A percentile compares a stretch with the other conserved stretches of the same genome.
These are phyloP conservation scores for Scenedesmus sp. DNA, from an alignment of 163 green algal genomes.

Conservation along the genomic window DNA sequence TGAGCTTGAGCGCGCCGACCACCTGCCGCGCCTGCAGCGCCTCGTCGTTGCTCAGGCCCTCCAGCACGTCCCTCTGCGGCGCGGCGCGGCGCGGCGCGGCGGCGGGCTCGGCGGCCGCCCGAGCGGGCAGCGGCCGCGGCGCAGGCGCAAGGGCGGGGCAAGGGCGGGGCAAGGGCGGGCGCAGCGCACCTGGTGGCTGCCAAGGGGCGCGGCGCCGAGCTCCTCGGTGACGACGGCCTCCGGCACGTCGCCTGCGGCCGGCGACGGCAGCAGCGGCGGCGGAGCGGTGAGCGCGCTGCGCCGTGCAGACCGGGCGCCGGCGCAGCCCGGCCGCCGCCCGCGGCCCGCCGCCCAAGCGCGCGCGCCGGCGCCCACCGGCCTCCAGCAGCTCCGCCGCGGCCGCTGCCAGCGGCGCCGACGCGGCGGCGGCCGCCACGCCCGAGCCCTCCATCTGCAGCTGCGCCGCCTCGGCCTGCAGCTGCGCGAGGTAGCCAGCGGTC, in stretches of 20 bases:
- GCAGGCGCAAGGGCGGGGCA: too few species aligned
- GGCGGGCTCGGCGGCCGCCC: too few species aligned
- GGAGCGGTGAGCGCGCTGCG: too few species aligned
- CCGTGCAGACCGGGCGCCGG: too few species aligned
- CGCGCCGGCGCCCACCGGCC: too few species aligned
- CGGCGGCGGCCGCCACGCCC: conserved; percentile 21
- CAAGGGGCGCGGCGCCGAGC: conserved; percentile 1
- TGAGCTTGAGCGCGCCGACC: conserved; percentile 39
- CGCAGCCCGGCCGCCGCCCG: too few species aligned
- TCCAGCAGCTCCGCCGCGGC: conserved; percentile 27
- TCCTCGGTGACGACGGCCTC: conserved; percentile 1
- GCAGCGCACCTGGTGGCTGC: not conserved
- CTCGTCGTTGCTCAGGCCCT: conserved; percentile 42
- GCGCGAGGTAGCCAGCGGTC: conserved; percentile 11
- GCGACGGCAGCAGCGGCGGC: too few species aligned
- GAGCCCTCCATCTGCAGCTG: conserved; percentile 5
- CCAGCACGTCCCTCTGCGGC: conserved; percentile 36
- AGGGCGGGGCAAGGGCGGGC: too few species aligned
- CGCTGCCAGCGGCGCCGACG: conserved; percentile 15
- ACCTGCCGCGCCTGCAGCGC: conserved; percentile 25
- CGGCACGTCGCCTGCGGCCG: not conserved
- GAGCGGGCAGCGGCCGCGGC: too few species aligned
- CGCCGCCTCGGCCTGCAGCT: conserved; percentile 21
- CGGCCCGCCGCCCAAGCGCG: too few species aligned
- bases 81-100: too few species aligned